Conservation (phyloP, 2,329 filamentous ascomycete species). For the Aspergillus bombycis region DNA sequence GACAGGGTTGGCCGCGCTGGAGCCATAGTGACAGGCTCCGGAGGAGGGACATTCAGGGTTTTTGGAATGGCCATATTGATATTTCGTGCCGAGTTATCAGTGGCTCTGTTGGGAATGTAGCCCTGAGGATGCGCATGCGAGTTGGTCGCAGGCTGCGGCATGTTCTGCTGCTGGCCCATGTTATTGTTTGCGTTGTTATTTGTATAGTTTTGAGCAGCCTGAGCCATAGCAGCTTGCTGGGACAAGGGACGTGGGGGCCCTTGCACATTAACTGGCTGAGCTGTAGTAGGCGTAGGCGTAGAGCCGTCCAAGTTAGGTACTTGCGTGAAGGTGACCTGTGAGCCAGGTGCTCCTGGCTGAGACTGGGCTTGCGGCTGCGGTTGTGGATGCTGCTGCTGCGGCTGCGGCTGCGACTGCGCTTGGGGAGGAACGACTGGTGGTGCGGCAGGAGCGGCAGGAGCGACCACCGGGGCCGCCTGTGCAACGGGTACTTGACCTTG, state of each 20-base stretch:
- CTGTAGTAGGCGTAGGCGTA: slow-evolving; percentile 34
- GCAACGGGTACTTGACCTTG: slow-evolving; percentile 34
- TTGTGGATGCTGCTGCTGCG: slow-evolving; percentile 12
- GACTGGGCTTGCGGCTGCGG: slow-evolving; percentile 32
- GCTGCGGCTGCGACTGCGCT: slow-evolving; percentile 3
- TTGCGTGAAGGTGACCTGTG: slow-evolving; percentile 35
- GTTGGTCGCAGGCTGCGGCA: slow-evolving; percentile 35
- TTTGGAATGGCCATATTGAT: slow-evolving; percentile 83
- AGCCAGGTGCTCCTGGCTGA: slow-evolving; percentile 34
- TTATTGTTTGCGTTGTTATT: slow-evolving; percentile 31
- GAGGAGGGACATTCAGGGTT: slow-evolving; percentile 70
- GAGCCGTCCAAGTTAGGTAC: slow-evolving; percentile 36
- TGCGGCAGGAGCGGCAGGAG: slow-evolving; percentile 29
- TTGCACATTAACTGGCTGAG: slow-evolving; percentile 35
- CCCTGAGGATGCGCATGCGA: slow-evolving; percentile 46
- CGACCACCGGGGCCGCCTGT: slow-evolving; percentile 28
- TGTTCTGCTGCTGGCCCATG: slow-evolving; percentile 28
- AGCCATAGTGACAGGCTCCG: slow-evolving; percentile 73
- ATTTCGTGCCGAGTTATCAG: slow-evolving; percentile 47
- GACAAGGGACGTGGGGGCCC: slow-evolving; percentile 48
- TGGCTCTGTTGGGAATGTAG: slow-evolving; percentile 45
- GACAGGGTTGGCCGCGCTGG: slow-evolving; percentile 79
- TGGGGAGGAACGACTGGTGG: slow-evolving; percentile 24
- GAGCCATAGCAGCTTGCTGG: slow-evolving; percentile 50
- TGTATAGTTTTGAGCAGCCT: slow-evolving; percentile 48